phyloP scores from a whole-genome alignment of 352 stramenopile species.

The Pythium periplocum region DNA sequence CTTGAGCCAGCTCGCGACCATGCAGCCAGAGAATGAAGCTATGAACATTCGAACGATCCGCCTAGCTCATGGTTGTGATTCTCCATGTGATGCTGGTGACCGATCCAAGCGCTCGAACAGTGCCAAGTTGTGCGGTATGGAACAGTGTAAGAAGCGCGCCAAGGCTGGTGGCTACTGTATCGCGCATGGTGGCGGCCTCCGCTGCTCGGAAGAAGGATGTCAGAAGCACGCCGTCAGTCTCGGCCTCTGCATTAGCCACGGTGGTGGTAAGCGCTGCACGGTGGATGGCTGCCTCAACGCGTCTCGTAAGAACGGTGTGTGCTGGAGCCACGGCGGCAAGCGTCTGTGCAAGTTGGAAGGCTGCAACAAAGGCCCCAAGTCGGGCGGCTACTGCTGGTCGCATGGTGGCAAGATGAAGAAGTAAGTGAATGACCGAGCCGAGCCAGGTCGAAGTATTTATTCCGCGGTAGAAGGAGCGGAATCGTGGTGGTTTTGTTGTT shows the following conservation, averaged over 20 bases:
- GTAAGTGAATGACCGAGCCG: slow-evolving; percentile 20
- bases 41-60: slow-evolving; percentile 20
- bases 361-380: slow-evolving; percentile 80
- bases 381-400: slow-evolving; percentile 78
- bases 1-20: slow-evolving; percentile 39
- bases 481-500: too few species aligned
- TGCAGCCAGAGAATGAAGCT: slow-evolving; percentile 20
- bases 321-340: slow-evolving; percentile 78
- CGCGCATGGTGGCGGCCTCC: slow-evolving; percentile 67
- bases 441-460: slow-evolving; percentile 32
- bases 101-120: slow-evolving; percentile 46
- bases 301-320: slow-evolving; percentile 77
- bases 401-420: slow-evolving; percentile 84
- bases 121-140: slow-evolving; percentile 75
- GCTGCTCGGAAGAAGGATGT: slow-evolving; percentile 66
- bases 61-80: too few species aligned
- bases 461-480: slow-evolving; percentile 1
- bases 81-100: slow-evolving; percentile 16
- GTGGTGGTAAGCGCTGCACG: slow-evolving; percentile 73
- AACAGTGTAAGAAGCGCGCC: slow-evolving; percentile 69
- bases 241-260: slow-evolving; percentile 82
- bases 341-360: slow-evolving; percentile 72
- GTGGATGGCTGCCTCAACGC: slow-evolving; percentile 72
- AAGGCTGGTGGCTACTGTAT: slow-evolving; percentile 82
- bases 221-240: slow-evolving; percentile 79